Percentiles rank a stretch among this genome's conserved stretches.
Evolutionary conservation across 495 filamentous ascomycete species (phyloP).

Genomic region (Penicillium malachiteum): DNA sequence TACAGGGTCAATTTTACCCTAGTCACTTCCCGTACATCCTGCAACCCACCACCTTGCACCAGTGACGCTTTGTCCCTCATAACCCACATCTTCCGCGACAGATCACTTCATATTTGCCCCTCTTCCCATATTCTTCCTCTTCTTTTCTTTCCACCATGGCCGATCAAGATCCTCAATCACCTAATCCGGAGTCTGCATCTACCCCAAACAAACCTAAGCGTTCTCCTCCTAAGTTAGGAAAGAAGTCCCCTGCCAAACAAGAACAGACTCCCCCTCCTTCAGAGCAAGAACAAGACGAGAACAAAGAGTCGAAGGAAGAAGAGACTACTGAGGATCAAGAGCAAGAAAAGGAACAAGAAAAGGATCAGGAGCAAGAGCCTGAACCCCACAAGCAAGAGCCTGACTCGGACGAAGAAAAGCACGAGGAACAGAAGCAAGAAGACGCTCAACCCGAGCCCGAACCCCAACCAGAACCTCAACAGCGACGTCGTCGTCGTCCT

Average conservation of each 20-base stretch:
- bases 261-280: constrained; percentile 34
- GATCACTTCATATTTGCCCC: constrained; percentile 31
- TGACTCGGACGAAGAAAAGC: constrained; percentile 13
- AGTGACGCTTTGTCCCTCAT: constrained; percentile 23
- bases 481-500: constrained; percentile 32
- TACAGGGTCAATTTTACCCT: constrained; percentile 16
- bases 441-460: constrained; percentile 25
- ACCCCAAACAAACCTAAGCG: constrained; percentile 31
- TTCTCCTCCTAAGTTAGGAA: constrained; percentile 34
- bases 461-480: constrained; percentile 28
- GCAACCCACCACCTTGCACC: constrained; percentile 6
- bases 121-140: constrained; percentile 10
- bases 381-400: constrained; percentile 9
- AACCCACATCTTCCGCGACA: constrained; percentile 16
- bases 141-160: constrained; percentile 39
- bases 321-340: constrained; percentile 18
- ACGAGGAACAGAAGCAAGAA: constrained; percentile 13
- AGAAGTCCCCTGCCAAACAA: constrained; percentile 35
- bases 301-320: constrained; percentile 13
- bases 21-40: constrained; percentile 5
- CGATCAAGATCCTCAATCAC: constrained; percentile 32
- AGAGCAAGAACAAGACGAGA: constrained; percentile 22
- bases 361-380: constrained; percentile 10
- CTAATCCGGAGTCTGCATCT: constrained; percentile 22
- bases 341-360: constrained; percentile 12